These are phyloP conservation scores for Nannochloropsis granulata DNA, from an alignment of 108 stramenopile genomes.

Conservation along the genomic window DNA sequence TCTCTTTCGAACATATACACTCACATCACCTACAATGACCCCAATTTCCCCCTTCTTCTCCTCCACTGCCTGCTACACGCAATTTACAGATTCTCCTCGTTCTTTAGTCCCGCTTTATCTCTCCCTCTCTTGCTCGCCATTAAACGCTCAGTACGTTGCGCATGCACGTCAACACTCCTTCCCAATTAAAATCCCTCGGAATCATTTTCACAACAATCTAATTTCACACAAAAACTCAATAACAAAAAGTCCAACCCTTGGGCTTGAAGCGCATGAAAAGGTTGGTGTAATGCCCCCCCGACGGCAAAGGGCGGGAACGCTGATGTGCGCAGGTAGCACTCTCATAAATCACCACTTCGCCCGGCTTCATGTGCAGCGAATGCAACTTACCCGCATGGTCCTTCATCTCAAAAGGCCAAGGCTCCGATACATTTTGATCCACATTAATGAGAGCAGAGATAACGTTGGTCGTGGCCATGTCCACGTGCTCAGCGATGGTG, in stretches of 20 bases:
- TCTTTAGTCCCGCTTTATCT: too few species aligned
- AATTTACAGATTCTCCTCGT: too few species aligned
- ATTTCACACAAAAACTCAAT: neutral
- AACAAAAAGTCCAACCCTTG: neutral
- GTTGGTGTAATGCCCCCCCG: neutral
- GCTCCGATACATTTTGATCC: neutral
- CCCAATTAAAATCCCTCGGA: too few species aligned
- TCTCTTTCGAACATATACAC: too few species aligned
- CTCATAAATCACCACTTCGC: neutral
- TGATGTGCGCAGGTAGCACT: neutral
- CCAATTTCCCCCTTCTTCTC: too few species aligned
- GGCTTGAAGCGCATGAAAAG: neutral
- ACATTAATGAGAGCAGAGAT: neutral
- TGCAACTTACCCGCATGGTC: neutral
- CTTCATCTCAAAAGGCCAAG: neutral
- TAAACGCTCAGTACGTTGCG: too few species aligned
- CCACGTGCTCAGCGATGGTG: neutral
- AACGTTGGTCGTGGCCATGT: neutral
- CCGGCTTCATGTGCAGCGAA: neutral
- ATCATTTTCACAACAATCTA: too few species aligned
- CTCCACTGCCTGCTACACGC: too few species aligned
- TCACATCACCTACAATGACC: too few species aligned
- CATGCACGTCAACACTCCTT: too few species aligned
- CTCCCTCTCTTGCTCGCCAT: too few species aligned
- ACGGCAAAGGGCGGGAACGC: neutral